A percentile compares a stretch with the other conserved stretches of the same genome.
Conservation (phyloP, 495 filamentous ascomycete genomes). For the Penicillium taxi region DNA sequence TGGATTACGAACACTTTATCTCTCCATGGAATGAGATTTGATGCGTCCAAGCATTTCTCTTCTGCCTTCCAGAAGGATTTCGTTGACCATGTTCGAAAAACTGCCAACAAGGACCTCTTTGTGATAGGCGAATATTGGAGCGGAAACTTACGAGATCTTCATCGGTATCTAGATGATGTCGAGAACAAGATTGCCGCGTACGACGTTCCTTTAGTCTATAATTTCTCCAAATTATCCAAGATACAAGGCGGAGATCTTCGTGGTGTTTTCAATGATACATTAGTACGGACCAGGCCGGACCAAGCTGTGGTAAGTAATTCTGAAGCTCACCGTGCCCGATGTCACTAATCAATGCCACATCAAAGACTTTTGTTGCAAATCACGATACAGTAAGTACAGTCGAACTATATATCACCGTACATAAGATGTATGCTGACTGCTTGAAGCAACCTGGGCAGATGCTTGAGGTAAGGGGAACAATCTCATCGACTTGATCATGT, state of each 20-base stretch:
- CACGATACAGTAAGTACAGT: constrained; percentile 37
- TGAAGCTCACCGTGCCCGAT: not conserved
- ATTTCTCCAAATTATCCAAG: constrained; percentile 50
- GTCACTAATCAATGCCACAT: not conserved
- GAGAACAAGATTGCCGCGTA: constrained; percentile 53
- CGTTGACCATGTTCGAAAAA: constrained; percentile 43
- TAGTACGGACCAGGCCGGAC: constrained; percentile 51
- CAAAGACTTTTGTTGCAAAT: constrained; percentile 38
- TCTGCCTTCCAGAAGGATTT: constrained; percentile 55
- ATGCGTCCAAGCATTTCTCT: constrained; percentile 67
- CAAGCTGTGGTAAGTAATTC: constrained; percentile 50
- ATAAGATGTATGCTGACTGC: constrained; percentile 3
- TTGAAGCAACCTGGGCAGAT: constrained; percentile 52
- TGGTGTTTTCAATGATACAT: constrained; percentile 50
- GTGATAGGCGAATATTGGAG: constrained; percentile 72
- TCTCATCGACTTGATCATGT: not conserved
- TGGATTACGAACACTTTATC: constrained; percentile 55
- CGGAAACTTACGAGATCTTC: constrained; percentile 46
- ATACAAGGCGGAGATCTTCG: constrained; percentile 49
- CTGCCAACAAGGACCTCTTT: constrained; percentile 48
- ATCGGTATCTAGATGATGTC: constrained; percentile 52
- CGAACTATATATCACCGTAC: not conserved
- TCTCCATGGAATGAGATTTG: constrained; percentile 62
- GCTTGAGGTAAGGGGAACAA: constrained; percentile 37
- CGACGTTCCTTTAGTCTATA: constrained; percentile 59